Evolutionary conservation across 2,329 filamentous ascomycete genomes (phyloP), one percentile per base, ranked within the genome.

Genomic region (Mycosphaerella arachidis): DNA sequence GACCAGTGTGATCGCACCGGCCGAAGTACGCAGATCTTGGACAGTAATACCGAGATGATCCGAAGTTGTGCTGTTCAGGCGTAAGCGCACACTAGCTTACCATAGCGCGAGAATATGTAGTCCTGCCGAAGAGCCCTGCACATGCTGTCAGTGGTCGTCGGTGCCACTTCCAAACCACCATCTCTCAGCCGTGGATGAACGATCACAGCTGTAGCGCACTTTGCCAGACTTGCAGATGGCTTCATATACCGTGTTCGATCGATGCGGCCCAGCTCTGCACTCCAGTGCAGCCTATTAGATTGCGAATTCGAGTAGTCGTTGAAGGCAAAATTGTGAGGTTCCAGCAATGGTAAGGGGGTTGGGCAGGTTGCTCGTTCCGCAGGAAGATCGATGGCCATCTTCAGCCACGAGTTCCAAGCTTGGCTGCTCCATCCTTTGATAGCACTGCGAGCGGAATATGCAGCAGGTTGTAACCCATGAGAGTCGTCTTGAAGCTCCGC

Each of bases 221-320:
- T 55, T 10, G 60, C 46, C 24, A 65, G 31, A 24, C 53, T 59
- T 13, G 24, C 50, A 24, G 57, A 54, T 24, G 57, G 48, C 33
- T 53, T 56, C 55, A 57, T 63, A 33, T 61, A 65, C 51, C 61
- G n/a, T 6, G 56, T 61, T 30, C 57, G 46, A 30, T 61, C 63
- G 50, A 57, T 18, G 20, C 51, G 40, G 3, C 63, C 63, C 18
- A 65, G 58, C 9, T 55, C 50, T 33, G 45, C n/a, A 10, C 63
- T 61, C 63, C 63, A 65, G 29, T 61, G 51, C 27, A 63, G 29
- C 7, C 51, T 13, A 37, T 65, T 58, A 6, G 58, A 56, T 27
- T 61, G 60, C 6, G 56, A 61, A 20, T 58, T 63, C 12, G 63
- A 65, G 33, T 61, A 63, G 45, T 65, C 63, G 53, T 63, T 65